phyloP scores from a whole-genome alignment of 495 filamentous ascomycete species.

The Xylaria curta region DNA sequence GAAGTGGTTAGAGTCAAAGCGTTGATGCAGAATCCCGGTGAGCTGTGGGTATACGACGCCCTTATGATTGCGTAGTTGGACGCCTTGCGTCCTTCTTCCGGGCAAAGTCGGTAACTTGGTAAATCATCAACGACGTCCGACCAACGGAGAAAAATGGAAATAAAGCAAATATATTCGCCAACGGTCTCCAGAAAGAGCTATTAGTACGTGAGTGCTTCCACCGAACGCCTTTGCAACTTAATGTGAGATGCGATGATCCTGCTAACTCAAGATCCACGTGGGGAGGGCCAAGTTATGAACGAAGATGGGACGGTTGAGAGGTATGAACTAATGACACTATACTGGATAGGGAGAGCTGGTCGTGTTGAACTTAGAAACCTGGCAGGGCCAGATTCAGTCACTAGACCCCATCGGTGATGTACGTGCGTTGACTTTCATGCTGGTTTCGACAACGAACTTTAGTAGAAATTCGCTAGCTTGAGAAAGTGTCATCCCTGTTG shows the following conservation, averaged over 20 bases:
- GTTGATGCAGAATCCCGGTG: constrained; percentile 16
- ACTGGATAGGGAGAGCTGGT: constrained; percentile 1
- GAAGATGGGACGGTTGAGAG: background rate
- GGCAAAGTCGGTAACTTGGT: background rate
- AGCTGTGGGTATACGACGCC: constrained; percentile 12
- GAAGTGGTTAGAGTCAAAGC: constrained; percentile 14
- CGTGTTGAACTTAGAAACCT: background rate
- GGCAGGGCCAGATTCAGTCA: background rate
- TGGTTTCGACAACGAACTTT: background rate
- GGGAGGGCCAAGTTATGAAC: constrained; percentile 21
- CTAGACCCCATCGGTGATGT: constrained; percentile 3
- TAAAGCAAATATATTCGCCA: background rate
- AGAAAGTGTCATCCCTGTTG: background rate
- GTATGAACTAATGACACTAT: constrained; percentile 10
- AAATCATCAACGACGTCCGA: background rate
- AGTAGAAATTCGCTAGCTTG: background rate
- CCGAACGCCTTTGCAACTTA: background rate
- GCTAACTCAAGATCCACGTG: constrained; percentile 4
- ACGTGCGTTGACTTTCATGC: background rate
- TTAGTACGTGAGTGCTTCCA: background rate
- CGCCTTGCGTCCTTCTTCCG: background rate
- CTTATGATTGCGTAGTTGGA: background rate
- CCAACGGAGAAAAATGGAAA: background rate
- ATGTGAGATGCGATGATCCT: background rate
- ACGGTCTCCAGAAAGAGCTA: background rate